Evolutionary conservation across 2,329 filamentous ascomycete genomes (phyloP).

Genomic region (Verticillium albo-atrum): DNA sequence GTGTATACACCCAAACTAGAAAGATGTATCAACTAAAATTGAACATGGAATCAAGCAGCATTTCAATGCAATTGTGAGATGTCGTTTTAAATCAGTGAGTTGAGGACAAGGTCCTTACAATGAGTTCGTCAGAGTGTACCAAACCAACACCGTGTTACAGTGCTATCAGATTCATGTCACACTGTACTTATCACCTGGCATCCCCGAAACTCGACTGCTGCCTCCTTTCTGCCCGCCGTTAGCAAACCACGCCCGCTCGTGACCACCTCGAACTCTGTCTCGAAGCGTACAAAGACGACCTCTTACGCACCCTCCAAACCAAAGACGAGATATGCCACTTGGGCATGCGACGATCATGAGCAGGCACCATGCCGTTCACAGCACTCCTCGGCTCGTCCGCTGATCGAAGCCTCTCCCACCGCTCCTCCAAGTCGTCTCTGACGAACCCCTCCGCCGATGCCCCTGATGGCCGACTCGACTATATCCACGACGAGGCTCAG

Average conservation of each 20-base stretch:
- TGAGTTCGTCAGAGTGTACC: no score
- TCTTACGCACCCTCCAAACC: not conserved
- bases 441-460: conserved; percentile 21
- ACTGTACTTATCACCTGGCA: no score
- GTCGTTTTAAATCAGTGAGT: no score
- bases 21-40: not conserved
- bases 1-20: not conserved
- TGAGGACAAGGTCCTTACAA: no score
- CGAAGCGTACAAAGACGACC: not conserved
- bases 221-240: no score
- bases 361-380: conserved; percentile 11
- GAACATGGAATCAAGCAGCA: no score
- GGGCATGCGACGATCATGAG: conserved; percentile 9
- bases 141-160: no score
- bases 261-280: not conserved
- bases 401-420: conserved; percentile 4
- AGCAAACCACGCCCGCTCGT: not conserved
- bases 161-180: no score
- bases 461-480: conserved; percentile 29
- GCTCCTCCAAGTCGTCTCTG: not conserved
- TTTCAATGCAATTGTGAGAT: no score
- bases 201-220: no score
- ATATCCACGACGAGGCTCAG: conserved; percentile 53
- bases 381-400: conserved; percentile 12
- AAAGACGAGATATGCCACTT: not conserved